A percentile compares a stretch with the other conserved stretches of the same genome.
These are phyloP conservation scores for Solanum phureja DNA, from an alignment of 257 asterid genomes.

Conservation along the genomic window DNA sequence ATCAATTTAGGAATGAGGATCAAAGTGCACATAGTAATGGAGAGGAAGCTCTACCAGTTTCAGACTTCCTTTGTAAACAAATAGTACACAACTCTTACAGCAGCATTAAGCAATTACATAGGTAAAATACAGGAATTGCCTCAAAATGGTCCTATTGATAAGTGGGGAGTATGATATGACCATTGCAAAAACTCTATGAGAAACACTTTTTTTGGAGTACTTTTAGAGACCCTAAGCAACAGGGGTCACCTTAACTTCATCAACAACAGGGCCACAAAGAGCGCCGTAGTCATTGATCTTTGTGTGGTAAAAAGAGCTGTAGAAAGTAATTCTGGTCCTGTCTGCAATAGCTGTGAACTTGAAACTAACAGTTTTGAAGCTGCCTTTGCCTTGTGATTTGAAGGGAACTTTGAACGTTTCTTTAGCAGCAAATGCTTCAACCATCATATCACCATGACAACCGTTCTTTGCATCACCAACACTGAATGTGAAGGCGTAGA, in stretches of 20 bases:
- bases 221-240: slow-evolving; percentile 17
- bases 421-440: slow-evolving; percentile 69
- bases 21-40: background rate
- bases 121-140: background rate
- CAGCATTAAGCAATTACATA: background rate
- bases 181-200: background rate
- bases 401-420: slow-evolving; percentile 45
- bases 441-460: slow-evolving; percentile 80
- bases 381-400: slow-evolving; percentile 50
- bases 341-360: slow-evolving; percentile 41
- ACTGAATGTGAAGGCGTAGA: slow-evolving; percentile 34
- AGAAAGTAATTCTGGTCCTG: slow-evolving; percentile 72
- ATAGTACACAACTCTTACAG: background rate
- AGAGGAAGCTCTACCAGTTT: background rate
- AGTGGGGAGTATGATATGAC: background rate
- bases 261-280: slow-evolving; percentile 86
- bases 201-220: background rate
- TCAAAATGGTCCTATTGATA: background rate
- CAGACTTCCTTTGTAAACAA: background rate
- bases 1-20: background rate
- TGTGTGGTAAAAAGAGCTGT: slow-evolving; percentile 76
- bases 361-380: slow-evolving; percentile 32
- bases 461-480: slow-evolving; percentile 71
- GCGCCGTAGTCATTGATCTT: slow-evolving; percentile 42
- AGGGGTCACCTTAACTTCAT: slow-evolving; percentile 43